Evolutionary conservation across 179 eudicot species (phyloP).

Genomic region (Pouteria campechiana): DNA sequence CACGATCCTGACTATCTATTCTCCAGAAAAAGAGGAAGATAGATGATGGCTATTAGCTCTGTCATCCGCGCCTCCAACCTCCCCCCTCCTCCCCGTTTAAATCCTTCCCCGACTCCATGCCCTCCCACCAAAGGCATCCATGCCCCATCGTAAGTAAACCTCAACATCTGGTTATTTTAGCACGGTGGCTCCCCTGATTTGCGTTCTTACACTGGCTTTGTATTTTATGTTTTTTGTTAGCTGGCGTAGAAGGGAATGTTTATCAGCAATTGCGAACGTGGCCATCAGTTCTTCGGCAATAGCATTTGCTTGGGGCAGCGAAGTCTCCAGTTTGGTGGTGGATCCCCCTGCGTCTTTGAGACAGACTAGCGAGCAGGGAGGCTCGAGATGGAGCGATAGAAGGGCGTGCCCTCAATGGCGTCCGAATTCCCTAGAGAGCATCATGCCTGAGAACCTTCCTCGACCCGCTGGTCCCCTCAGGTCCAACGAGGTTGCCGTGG

Average conservation of each 20-base stretch:
- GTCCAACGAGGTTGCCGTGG: constrained; percentile 57
- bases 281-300: constrained; percentile 27
- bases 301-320: background rate
- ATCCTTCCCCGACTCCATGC: constrained; percentile 11
- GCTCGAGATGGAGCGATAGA: constrained; percentile 62
- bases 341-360: background rate
- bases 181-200: background rate
- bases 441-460: constrained; percentile 88
- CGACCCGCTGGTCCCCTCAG: constrained; percentile 50
- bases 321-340: constrained; percentile 2
- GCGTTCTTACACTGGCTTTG: background rate
- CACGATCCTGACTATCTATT: background rate
- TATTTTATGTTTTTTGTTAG: background rate
- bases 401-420: constrained; percentile 59
- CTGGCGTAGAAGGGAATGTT: constrained; percentile 22
- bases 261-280: constrained; percentile 32
- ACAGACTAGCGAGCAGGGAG: background rate
- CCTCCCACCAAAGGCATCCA: constrained; percentile 5
- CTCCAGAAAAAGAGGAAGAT: background rate
- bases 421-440: constrained; percentile 55
- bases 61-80: constrained; percentile 24
- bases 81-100: constrained; percentile 16
- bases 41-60: constrained; percentile 26
- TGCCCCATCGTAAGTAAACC: constrained; percentile 18
- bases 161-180: background rate